These are phyloP conservation scores for Tetrahymena malaccensis DNA, from an alignment of 73 alveolate genomes.

Conservation along the genomic window DNA sequence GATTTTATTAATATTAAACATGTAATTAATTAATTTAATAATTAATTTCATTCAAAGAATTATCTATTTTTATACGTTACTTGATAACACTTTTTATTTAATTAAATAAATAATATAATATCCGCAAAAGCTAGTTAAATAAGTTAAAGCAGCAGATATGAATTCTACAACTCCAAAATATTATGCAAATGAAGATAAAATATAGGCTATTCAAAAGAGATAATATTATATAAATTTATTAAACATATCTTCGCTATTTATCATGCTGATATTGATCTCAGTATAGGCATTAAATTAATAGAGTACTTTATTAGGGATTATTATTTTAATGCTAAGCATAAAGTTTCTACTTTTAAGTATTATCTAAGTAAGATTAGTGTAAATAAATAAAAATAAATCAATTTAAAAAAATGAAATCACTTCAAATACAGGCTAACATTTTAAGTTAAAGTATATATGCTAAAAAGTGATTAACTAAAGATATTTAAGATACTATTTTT, in stretches of 20 bases:
- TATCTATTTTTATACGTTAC: neutral
- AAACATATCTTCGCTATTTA: neutral
- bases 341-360: neutral
- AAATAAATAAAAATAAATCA: no score
- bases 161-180: neutral
- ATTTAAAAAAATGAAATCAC: neutral
- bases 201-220: neutral
- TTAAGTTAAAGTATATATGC: neutral
- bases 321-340: neutral
- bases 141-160: neutral
- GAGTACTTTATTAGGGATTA: neutral
- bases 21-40: no score
- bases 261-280: neutral
- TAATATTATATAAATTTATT: no score
- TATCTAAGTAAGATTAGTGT: neutral
- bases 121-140: neutral
- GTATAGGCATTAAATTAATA: neutral
- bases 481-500: neutral
- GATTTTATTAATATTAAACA: neutral
- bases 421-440: neutral
- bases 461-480: no score
- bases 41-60: no score
- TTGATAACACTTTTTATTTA: neutral
- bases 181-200: neutral
- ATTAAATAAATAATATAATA: no score